Conservation (phyloP, 177 flowering plant species). For the Vitis hybrid region DNA sequence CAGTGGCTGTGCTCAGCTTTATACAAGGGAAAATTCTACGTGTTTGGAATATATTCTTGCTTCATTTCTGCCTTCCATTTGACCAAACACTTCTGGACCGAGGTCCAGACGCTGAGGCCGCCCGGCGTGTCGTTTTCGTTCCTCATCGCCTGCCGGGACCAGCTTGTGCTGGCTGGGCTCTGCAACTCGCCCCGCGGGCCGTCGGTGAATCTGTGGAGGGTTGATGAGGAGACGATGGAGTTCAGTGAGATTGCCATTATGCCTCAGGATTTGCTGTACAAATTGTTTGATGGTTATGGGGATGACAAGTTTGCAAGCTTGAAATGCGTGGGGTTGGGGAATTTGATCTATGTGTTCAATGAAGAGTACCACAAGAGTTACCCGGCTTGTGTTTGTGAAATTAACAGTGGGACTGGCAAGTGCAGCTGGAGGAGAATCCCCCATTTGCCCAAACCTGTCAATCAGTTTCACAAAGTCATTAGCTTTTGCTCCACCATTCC, state of each 20-base stretch:
- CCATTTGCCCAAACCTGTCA: slow-evolving; percentile 48
- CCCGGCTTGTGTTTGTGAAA: slow-evolving; percentile 66
- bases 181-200: slow-evolving; percentile 38
- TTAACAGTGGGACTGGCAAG: slow-evolving; percentile 23
- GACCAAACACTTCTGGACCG: slow-evolving; percentile 40
- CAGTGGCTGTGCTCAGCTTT: slow-evolving; percentile 54
- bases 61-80: slow-evolving; percentile 55
- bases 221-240: slow-evolving; percentile 53
- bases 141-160: slow-evolving; percentile 40
- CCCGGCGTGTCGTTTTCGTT: slow-evolving; percentile 56
- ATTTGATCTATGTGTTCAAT: slow-evolving; percentile 58
- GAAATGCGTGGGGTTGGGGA: slow-evolving; percentile 66
- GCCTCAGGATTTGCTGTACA: slow-evolving; percentile 54
- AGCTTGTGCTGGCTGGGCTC: slow-evolving; percentile 58
- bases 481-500: slow-evolving; percentile 62
- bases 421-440: slow-evolving; percentile 64
- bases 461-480: slow-evolving; percentile 54
- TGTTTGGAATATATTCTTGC: slow-evolving; percentile 45
- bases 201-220: slow-evolving; percentile 49
- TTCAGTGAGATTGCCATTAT: slow-evolving; percentile 55
- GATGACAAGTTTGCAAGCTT: slow-evolving; percentile 63
- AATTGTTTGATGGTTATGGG: slow-evolving; percentile 54
- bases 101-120: slow-evolving; percentile 55
- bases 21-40: slow-evolving; percentile 43
- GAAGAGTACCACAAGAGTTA: slow-evolving; percentile 53